Evolutionary conservation across 805 yeast genomes (phyloP), one percentile per base, ranked within the genome.

Genomic region (Metschnikowia sp.): DNA sequence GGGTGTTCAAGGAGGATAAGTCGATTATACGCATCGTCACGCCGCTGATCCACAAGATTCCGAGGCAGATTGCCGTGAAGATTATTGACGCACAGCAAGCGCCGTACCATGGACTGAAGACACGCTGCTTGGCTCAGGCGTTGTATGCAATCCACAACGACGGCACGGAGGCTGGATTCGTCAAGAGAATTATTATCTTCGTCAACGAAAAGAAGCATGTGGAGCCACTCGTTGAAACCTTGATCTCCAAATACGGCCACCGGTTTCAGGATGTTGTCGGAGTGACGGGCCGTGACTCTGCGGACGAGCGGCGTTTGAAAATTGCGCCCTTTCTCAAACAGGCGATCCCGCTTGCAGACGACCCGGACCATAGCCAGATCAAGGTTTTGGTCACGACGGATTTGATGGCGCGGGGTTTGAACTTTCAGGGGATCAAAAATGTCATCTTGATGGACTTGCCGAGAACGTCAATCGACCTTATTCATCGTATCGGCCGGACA

Each of bases 401-500:
- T 65, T 72, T 94, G 38, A 74, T 88, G 48, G 91, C 97, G 1
- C 75, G 99, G 59, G 99, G 99, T 2, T 68, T 94, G 47, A 92
- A 92, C 60, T 90, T 94, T 67, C 77, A 78, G 46, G 86, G 86
- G 13, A 81, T 94, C 30, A 77, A 90, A 55, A 90, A 90, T 57
- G 88, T 92, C 10, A 75, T 92, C 28, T 68, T 94, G 42, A 85
- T 84, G 70, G 97, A 92, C 61, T 80, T 90, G 39, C 99, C 99
- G 6, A 77, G 78, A 44, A 83, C 86, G 12, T 80, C 97, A 0
- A 83, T 88, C 15, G 98, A 92, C 65, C 72, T 92, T 50, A 82
- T 92, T 18, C 98, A 92, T 63, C 74, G 99, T 51, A 85, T 88
- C 1, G 99, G 99, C 1, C 79, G 99, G 68, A 92, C 97, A 0